Evolutionary conservation across 2,329 filamentous ascomycete species (phyloP).

Genomic region (Aspergillus vadensis): DNA sequence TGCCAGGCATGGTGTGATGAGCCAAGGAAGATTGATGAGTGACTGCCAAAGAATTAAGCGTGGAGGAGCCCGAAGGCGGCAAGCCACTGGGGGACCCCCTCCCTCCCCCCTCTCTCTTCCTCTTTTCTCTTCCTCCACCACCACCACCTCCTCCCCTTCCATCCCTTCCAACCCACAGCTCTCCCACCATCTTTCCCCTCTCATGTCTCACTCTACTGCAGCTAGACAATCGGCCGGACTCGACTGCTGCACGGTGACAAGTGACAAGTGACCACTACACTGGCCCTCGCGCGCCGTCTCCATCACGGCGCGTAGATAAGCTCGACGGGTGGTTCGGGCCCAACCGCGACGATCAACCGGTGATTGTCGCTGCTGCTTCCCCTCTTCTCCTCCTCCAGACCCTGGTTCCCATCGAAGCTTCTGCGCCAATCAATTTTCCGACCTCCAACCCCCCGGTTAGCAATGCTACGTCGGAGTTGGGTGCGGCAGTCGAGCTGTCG

Average conservation of each 20-base stretch:
- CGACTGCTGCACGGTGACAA: slow-evolving; percentile 8
- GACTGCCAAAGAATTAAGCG: not conserved
- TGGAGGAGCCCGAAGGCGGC: not conserved
- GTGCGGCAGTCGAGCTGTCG: not conserved
- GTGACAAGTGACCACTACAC: not conserved
- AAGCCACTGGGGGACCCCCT: not conserved
- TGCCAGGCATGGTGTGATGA: not conserved
- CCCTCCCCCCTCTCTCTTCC: not conserved
- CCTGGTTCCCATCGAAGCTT: not conserved
- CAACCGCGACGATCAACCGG: slow-evolving; percentile 30
- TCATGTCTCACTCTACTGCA: not conserved
- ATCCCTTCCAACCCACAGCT: not conserved
- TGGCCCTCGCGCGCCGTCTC: slow-evolving; percentile 1
- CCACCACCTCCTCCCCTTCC: not conserved
- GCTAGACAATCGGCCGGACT: slow-evolving; percentile 3
- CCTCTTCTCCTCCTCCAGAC: slow-evolving; percentile 9
- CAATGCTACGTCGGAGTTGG: not conserved
- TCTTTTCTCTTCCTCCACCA: not conserved
- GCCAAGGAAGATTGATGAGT: not conserved
- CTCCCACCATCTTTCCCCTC: not conserved
- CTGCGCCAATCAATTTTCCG: not conserved
- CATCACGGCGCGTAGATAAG: slow-evolving; percentile 28
- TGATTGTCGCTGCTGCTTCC: slow-evolving; percentile 17
- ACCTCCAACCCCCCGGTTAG: not conserved
- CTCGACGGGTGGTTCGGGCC: slow-evolving; percentile 23